Percentiles rank a stretch among this genome's conserved stretches.
phyloP scores from a whole-genome alignment of 179 eudicot genomes.

The Spinacia oleracea region DNA sequence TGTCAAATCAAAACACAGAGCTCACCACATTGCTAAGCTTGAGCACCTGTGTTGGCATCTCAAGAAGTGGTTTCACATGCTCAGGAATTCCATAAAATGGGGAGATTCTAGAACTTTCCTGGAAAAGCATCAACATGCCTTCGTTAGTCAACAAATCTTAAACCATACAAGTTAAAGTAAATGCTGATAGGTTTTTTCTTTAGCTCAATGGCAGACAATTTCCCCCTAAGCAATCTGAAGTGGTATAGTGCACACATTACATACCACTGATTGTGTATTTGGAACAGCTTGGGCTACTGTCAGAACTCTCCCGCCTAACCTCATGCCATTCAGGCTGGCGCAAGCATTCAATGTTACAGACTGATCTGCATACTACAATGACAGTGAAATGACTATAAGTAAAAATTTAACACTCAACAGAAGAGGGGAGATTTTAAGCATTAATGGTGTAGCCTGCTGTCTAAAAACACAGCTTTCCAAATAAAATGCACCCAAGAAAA shows the following conservation, averaged over 20 bases:
- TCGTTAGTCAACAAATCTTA: slow-evolving; percentile 9
- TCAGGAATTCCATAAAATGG: slow-evolving; percentile 83
- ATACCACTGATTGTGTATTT: slow-evolving; percentile 51
- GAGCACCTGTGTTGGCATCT: slow-evolving; percentile 69
- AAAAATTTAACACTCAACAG: slow-evolving; percentile 4
- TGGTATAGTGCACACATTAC: background rate
- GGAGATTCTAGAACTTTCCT: slow-evolving; percentile 49
- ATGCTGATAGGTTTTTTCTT: background rate
- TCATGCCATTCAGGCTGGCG: slow-evolving; percentile 89
- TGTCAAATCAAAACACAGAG: slow-evolving; percentile 2
- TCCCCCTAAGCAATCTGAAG: background rate
- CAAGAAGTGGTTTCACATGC: slow-evolving; percentile 80
- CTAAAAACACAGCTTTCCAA: slow-evolving; percentile 1
- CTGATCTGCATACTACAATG: slow-evolving; percentile 72
- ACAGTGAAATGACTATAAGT: background rate
- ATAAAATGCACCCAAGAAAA: background rate
- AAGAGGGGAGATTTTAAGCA: background rate
- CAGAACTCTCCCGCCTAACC: slow-evolving; percentile 67
- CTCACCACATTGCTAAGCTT: slow-evolving; percentile 79
- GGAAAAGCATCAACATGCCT: slow-evolving; percentile 15
- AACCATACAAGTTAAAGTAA: background rate
- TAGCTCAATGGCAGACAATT: slow-evolving; percentile 2
- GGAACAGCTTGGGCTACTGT: slow-evolving; percentile 81
- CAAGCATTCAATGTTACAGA: slow-evolving; percentile 78
- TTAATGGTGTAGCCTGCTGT: background rate